These are phyloP conservation scores for Scheffersomyces cryptocercus DNA, from an alignment of 1,139 yeast species.

Conservation along the genomic window DNA sequence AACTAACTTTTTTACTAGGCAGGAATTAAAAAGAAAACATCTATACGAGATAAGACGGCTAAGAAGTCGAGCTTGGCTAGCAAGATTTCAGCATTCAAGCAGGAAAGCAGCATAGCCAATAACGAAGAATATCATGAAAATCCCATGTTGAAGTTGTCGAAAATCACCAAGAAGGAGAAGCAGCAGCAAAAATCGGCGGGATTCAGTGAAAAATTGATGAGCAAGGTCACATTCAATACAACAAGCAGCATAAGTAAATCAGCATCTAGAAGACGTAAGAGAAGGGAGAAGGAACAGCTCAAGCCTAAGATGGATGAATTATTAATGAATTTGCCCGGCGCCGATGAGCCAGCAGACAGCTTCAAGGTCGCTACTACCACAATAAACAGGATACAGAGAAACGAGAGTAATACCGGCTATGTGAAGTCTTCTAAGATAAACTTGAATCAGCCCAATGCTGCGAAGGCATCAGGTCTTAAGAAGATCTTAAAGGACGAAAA, in stretches of 20 bases:
- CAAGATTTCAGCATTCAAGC: constrained; percentile 30
- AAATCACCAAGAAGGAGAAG: constrained; percentile 57
- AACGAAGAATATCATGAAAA: constrained; percentile 34
- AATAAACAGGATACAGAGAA: constrained; percentile 5
- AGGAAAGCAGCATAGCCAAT: constrained; percentile 12
- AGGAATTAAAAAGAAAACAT: constrained; percentile 36
- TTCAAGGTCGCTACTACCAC: constrained; percentile 9
- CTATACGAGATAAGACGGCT: constrained; percentile 36
- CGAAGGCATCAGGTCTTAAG: constrained; percentile 56
- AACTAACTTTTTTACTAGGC: constrained; percentile 21
- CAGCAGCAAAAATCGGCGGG: constrained; percentile 34
- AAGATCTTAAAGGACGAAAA: constrained; percentile 55
- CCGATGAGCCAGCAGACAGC: constrained; percentile 17
- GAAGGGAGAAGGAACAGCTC: constrained; percentile 61
- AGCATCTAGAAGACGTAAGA: constrained; percentile 62
- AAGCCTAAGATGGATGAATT: constrained; percentile 69
- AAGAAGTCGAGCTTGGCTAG: constrained; percentile 20
- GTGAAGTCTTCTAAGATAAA: constrained; percentile 26
- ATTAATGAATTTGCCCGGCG: constrained; percentile 46
- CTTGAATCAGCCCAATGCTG: constrained; percentile 61
- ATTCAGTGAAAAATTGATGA: constrained; percentile 28
- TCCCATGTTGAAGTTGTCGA: constrained; percentile 57
- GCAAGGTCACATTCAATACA: constrained; percentile 32
- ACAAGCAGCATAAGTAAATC: constrained; percentile 60
- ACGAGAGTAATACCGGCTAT: constrained; percentile 12